A percentile compares a stretch with the other conserved stretches of the same genome.
phyloP scores from a whole-genome alignment of 2,329 filamentous ascomycete species.

The Botrytis byssoidea region DNA sequence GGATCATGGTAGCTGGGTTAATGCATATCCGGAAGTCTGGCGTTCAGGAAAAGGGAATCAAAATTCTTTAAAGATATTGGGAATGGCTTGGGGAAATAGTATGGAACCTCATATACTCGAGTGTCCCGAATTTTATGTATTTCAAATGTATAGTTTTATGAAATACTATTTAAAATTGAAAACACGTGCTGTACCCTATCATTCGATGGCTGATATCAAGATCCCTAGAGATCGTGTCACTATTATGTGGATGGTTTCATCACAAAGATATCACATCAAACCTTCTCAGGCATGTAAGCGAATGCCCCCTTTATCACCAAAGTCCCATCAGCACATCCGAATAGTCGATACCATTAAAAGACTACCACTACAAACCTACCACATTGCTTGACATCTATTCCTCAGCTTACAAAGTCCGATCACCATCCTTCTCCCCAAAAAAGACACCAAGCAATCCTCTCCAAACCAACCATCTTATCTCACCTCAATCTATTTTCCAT shows the following conservation, averaged over 20 bases:
- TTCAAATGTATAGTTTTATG: not conserved
- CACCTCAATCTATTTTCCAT: too few relatives aligned
- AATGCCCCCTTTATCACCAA: too few relatives aligned
- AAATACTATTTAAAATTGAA: not conserved
- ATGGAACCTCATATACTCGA: not conserved
- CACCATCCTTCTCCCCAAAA: too few relatives aligned
- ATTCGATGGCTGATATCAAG: not conserved
- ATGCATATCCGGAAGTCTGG: conserved; percentile 17
- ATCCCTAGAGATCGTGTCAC: not conserved
- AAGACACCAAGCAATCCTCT: too few relatives aligned
- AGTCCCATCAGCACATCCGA: too few relatives aligned
- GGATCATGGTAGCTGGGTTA: not conserved
- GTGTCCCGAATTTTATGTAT: not conserved
- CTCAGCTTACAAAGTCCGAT: too few relatives aligned
- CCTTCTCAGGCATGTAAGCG: not conserved
- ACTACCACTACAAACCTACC: not conserved
- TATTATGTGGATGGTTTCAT: not conserved
- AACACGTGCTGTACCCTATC: not conserved
- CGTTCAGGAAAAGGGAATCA: conserved; percentile 9
- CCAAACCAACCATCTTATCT: too few relatives aligned
- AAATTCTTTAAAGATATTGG: conserved; percentile 10
- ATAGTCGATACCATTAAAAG: too few relatives aligned
- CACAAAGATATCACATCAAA: not conserved
- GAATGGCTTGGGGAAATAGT: not conserved
- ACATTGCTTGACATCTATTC: not conserved